These are phyloP conservation scores for Haplosporangium sp. DNA, from an alignment of 371 early-diverging fungal genomes.

Conservation along the genomic window DNA sequence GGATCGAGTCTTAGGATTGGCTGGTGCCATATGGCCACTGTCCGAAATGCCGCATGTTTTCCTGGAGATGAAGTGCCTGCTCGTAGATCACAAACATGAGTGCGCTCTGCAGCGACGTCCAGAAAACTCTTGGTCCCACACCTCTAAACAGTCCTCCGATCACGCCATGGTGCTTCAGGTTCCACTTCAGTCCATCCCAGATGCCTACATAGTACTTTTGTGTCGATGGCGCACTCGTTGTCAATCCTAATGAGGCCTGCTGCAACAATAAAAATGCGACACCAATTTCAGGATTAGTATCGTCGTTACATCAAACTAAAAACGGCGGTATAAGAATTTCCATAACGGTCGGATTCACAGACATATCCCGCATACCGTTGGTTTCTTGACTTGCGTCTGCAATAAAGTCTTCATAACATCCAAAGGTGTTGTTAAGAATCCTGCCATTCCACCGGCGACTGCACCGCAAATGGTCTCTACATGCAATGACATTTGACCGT, in stretches of 20 bases:
- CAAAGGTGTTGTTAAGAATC: constrained; percentile 75
- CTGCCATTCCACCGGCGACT: constrained; percentile 74
- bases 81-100: constrained; percentile 80
- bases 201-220: constrained; percentile 73
- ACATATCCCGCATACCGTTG: constrained; percentile 17
- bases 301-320: not conserved
- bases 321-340: not conserved
- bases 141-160: constrained; percentile 73
- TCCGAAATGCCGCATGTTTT: constrained; percentile 47
- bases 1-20: not conserved
- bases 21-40: constrained; percentile 45
- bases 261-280: not conserved
- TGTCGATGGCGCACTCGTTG: constrained; percentile 11
- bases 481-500: constrained; percentile 59
- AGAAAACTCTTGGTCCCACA: constrained; percentile 73
- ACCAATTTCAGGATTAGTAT: no score
- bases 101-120: constrained; percentile 75
- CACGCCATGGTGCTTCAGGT: constrained; percentile 70
- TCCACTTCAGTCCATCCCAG: constrained; percentile 71
- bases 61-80: constrained; percentile 60
- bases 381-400: constrained; percentile 70
- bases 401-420: constrained; percentile 77
- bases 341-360: not conserved
- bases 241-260: constrained; percentile 14
- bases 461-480: constrained; percentile 71